Percentiles rank a stretch among this genome's conserved stretches.
Conservation (phyloP, 2,329 filamentous ascomycete species). For the Phialophora tarda region DNA sequence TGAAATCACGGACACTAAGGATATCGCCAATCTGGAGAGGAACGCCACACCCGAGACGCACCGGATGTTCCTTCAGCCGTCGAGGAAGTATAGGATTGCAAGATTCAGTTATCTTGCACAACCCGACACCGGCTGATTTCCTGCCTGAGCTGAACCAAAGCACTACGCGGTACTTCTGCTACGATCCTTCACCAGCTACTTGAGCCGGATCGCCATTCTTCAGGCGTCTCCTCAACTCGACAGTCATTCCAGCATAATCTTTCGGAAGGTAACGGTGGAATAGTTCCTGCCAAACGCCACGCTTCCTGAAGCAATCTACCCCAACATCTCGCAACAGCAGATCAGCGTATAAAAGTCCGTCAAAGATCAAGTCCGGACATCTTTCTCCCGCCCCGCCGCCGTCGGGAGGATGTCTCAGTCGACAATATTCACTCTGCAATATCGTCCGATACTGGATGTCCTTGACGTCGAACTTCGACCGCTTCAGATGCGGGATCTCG, state of each 20-base stretch:
- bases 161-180: not conserved
- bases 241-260: constrained; percentile 50
- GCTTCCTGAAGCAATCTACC: constrained; percentile 53
- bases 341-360: constrained; percentile 76
- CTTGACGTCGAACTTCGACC: constrained; percentile 40
- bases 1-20: too few relatives aligned
- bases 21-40: too few relatives aligned
- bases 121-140: not conserved
- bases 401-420: constrained; percentile 68
- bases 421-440: constrained; percentile 70
- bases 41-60: not conserved
- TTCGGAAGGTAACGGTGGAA: constrained; percentile 48
- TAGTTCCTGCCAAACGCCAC: constrained; percentile 41
- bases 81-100: too few relatives aligned
- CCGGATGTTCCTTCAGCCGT: not conserved
- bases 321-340: constrained; percentile 70
- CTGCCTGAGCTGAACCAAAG: not conserved
- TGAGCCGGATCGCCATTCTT: not conserved
- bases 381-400: constrained; percentile 63
- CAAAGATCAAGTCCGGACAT: constrained; percentile 74
- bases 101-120: not conserved
- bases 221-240: constrained; percentile 43
- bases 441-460: constrained; percentile 62
- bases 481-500: constrained; percentile 45
- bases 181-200: not conserved